These are phyloP conservation scores for Cryptosporidium ubiquitum DNA, from an alignment of 169 alveolate species.

Conservation along the genomic window DNA sequence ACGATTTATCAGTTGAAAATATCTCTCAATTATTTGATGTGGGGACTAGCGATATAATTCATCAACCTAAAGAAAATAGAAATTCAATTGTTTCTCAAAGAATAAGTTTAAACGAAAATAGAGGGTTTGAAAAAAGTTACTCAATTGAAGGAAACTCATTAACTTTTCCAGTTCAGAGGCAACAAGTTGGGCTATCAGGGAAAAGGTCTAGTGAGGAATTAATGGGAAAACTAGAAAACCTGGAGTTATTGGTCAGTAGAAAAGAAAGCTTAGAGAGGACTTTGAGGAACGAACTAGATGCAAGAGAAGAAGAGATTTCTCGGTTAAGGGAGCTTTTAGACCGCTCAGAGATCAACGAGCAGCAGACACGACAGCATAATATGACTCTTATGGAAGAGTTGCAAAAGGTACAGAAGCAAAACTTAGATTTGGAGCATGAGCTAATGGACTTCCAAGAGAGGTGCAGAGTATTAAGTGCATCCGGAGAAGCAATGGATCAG, in stretches of 20 bases:
- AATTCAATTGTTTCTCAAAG: slow-evolving; percentile 14
- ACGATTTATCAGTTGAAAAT: slow-evolving; percentile 26
- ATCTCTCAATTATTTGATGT: slow-evolving; percentile 24
- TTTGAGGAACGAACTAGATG: slow-evolving; percentile 31
- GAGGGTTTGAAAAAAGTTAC: background rate
- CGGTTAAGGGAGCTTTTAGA: slow-evolving; percentile 30
- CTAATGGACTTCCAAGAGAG: slow-evolving; percentile 50
- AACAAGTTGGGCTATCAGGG: background rate
- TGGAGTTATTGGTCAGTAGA: slow-evolving; percentile 31
- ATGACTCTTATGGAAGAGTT: slow-evolving; percentile 39
- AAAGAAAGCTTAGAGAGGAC: slow-evolving; percentile 45
- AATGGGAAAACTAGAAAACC: slow-evolving; percentile 28
- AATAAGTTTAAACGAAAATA: background rate
- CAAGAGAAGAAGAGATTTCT: slow-evolving; percentile 54
- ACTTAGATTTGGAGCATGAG: slow-evolving; percentile 40
- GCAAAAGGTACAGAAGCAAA: slow-evolving; percentile 23
- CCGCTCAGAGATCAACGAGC: slow-evolving; percentile 40
- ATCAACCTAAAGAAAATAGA: background rate
- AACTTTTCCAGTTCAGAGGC: background rate
- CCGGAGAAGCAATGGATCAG: slow-evolving; percentile 72
- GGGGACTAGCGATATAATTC: background rate
- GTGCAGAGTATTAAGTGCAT: slow-evolving; percentile 47
- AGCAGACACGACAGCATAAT: slow-evolving; percentile 24
- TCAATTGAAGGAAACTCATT: background rate
- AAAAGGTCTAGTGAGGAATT: slow-evolving; percentile 19